Base-by-base conservation (phyloP, 257 asterid species). In the Mentha longifolia region DNA sequence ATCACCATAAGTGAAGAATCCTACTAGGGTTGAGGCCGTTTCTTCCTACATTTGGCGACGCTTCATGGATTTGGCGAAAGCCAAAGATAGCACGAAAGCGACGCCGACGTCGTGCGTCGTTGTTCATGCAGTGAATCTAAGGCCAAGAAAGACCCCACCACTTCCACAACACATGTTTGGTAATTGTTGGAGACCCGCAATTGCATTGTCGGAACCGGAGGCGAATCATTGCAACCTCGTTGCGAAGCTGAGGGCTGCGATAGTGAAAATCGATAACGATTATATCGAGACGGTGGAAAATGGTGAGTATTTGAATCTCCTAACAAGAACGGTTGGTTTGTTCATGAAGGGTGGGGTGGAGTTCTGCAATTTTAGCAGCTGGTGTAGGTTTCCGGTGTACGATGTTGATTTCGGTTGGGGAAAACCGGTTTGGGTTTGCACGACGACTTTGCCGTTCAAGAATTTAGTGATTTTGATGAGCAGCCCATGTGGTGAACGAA, bases 321-420 rank as follows among this genome's bases (percentile, higher is more conserved):
- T 47, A 41, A 35, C n/a, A 16, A 49, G 33, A 13, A 20, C 45
- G 0, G 69, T 11, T 12, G 61, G 49, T 4, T 17, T 71, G 31
- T 61, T 12, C 16, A 19, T 1, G 9, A 37, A 33, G 14, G 63
- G 63, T 9, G 67, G 42, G 35, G 0, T 72, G 56, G 65, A 76
- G 3, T 43, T 74, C 8, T 71, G 80, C 0, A 72, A 54, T 9
- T 82, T 79, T 22, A 76, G 56, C 47, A 80, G 85, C 39, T 86
- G 88, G 83, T 80, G 88, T 62, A 73, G 85, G 42, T 82, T 86
- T 60, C 77, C 84, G 0, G 13, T 82, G 14, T 72, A 76, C 52
- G 77, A 67, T 45, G 74, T 74, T 7, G 85, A 82, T 75, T 86
- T 78, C 43, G 92, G 88, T 0, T 86, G 88, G 89, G 88, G 92